phyloP scores from a whole-genome alignment of 2,329 filamentous ascomycete species.

The Fusarium floridanum region DNA sequence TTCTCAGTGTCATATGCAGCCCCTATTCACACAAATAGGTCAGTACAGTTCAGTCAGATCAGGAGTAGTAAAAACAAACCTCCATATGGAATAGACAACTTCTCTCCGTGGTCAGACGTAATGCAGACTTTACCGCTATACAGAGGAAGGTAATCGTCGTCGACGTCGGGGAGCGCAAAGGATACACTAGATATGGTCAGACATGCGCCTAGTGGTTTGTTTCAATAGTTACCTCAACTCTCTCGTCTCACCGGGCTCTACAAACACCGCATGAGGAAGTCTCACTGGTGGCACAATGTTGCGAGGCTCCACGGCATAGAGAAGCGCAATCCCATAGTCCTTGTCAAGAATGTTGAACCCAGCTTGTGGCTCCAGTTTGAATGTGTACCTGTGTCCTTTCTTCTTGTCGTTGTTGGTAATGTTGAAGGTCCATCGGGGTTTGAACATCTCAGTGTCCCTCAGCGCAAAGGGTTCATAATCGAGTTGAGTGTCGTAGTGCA shows the following conservation, averaged over 20 bases:
- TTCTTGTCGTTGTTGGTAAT: slow-evolving; percentile 60
- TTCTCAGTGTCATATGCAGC: slow-evolving; percentile 55
- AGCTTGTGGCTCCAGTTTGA: slow-evolving; percentile 56
- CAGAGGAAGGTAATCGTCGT: slow-evolving; percentile 55
- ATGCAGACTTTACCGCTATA: slow-evolving; percentile 61
- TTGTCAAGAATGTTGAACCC: slow-evolving; percentile 53
- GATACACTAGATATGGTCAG: slow-evolving; percentile 40
- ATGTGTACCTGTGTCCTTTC: slow-evolving; percentile 55
- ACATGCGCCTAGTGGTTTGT: not conserved
- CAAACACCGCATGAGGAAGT: slow-evolving; percentile 44
- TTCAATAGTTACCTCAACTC: slow-evolving; percentile 43
- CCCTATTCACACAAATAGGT: slow-evolving; percentile 37
- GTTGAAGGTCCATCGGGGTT: slow-evolving; percentile 48
- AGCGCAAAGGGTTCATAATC: slow-evolving; percentile 61
- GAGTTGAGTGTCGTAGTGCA: slow-evolving; percentile 55
- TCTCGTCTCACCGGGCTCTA: slow-evolving; percentile 48
- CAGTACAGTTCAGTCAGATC: not conserved
- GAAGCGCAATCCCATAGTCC: slow-evolving; percentile 46
- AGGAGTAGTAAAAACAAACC: slow-evolving; percentile 36
- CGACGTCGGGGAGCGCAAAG: slow-evolving; percentile 48
- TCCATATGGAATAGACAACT: slow-evolving; percentile 58
- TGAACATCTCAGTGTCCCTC: slow-evolving; percentile 62
- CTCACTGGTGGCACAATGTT: slow-evolving; percentile 47
- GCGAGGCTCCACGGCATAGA: slow-evolving; percentile 46
- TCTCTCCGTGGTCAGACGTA: slow-evolving; percentile 55